Percentiles rank a stretch among this genome's conserved stretches.
Conservation (phyloP, 129 eudicot species). For the Kitagawia praeruptora region DNA sequence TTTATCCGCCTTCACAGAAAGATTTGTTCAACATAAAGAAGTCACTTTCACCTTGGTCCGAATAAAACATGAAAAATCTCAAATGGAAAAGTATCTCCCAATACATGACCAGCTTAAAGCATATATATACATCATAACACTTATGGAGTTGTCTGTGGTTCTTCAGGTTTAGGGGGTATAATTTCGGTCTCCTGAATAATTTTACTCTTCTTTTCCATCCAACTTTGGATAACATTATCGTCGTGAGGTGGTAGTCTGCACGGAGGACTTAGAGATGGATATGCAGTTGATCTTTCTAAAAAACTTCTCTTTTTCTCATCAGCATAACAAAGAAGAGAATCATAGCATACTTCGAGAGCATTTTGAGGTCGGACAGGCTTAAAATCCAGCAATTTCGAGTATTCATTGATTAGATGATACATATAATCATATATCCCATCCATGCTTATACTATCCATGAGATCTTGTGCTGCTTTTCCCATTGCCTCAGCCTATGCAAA, state of each 20-base stretch:
- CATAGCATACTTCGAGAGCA: slow-evolving; percentile 54
- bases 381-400: slow-evolving; percentile 59
- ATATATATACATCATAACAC: neutral
- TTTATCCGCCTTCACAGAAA: neutral
- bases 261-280: slow-evolving; percentile 48
- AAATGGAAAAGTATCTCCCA: neutral
- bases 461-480: slow-evolving; percentile 54
- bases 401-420: slow-evolving; percentile 57
- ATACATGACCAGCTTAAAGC: neutral
- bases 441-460: slow-evolving; percentile 59
- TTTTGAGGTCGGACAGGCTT: slow-evolving; percentile 48
- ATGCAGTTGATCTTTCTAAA: slow-evolving; percentile 42
- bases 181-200: slow-evolving; percentile 15
- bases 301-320: slow-evolving; percentile 44
- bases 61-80: neutral
- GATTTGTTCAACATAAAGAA: neutral
- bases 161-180: neutral
- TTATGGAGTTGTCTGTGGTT: neutral
- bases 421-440: slow-evolving; percentile 75
- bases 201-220: slow-evolving; percentile 34
- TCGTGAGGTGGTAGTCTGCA: slow-evolving; percentile 43
- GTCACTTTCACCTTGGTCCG: neutral
- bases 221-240: slow-evolving; percentile 18
- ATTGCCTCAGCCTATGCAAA: slow-evolving; percentile 65
- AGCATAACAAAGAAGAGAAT: slow-evolving; percentile 68